Percentiles rank a stretch among this genome's conserved stretches.
Conservation (phyloP, 176 grass and related monocot genomes). For the Cocos nucifera region DNA sequence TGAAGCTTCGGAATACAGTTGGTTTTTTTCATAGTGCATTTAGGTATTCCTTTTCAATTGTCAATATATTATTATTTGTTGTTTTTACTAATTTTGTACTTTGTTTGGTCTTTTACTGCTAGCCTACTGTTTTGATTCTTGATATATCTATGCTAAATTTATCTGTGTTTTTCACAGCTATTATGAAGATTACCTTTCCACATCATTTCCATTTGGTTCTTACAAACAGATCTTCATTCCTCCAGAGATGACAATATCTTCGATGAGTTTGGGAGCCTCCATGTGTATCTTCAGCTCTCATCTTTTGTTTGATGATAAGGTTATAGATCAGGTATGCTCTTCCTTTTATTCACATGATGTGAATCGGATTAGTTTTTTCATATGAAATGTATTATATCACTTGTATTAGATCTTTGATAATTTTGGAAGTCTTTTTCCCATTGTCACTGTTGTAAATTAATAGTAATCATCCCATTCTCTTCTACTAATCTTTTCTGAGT, state of each 20-base stretch:
- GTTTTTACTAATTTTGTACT: slow-evolving; percentile 16
- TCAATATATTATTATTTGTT: not conserved
- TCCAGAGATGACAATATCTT: slow-evolving; percentile 56
- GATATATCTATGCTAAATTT: too few relatives aligned
- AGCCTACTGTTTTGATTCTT: not conserved
- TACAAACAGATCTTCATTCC: slow-evolving; percentile 94
- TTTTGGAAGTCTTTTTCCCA: too few relatives aligned
- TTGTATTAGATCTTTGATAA: too few relatives aligned
- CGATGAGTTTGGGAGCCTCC: slow-evolving; percentile 72
- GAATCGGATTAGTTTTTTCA: too few relatives aligned
- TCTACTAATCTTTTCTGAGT: too few relatives aligned
- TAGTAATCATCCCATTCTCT: too few relatives aligned
- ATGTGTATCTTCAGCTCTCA: slow-evolving; percentile 81
- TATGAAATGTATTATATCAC: too few relatives aligned
- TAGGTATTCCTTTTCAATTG: slow-evolving; percentile 35
- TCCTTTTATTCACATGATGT: not conserved
- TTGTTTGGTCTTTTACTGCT: not conserved
- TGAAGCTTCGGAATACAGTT: slow-evolving; percentile 86
- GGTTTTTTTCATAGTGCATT: slow-evolving; percentile 79
- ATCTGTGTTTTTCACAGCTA: slow-evolving; percentile 43
- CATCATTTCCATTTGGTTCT: slow-evolving; percentile 74
- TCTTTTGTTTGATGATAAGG: slow-evolving; percentile 74
- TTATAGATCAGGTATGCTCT: slow-evolving; percentile 74
- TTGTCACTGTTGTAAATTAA: too few relatives aligned
- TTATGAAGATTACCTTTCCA: slow-evolving; percentile 89